Conservation (phyloP, 2,329 filamentous ascomycete genomes). For the Aspergillus sergii region DNA sequence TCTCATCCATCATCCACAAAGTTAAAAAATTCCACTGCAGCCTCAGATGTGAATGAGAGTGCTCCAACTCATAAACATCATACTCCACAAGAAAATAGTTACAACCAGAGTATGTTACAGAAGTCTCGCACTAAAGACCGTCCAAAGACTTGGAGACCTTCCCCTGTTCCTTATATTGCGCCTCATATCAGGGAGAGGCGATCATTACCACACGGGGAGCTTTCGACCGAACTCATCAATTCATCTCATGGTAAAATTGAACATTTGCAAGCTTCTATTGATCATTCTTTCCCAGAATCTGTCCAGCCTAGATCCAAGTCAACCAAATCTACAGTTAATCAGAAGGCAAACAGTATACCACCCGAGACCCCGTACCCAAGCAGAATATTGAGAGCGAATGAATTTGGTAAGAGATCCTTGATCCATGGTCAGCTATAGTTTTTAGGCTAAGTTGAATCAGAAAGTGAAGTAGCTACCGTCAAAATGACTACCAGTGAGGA, state of each 20-base stretch:
- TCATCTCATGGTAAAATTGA: not conserved
- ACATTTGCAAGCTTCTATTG: not conserved
- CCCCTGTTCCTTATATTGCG: constrained; percentile 2
- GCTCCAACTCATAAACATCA: not conserved
- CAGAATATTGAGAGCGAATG: not conserved
- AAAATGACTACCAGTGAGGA: constrained; percentile 17
- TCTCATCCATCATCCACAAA: not conserved
- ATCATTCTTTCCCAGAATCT: not conserved
- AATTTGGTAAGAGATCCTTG: not conserved
- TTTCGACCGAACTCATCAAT: not conserved
- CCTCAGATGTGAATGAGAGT: not conserved
- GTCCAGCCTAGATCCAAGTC: not conserved
- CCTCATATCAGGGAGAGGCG: not conserved
- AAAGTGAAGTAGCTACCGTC: not conserved
- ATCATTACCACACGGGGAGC: not conserved
- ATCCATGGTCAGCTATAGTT: too few relatives aligned
- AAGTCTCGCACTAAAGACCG: not conserved
- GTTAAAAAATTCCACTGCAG: not conserved
- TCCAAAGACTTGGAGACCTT: not conserved
- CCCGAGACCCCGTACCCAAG: not conserved
- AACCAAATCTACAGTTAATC: not conserved
- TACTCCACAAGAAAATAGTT: not conserved
- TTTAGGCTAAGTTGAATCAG: not conserved
- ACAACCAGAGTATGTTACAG: not conserved
- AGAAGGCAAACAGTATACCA: not conserved